These are phyloP conservation scores for Paramarasmius palmivorus DNA, from an alignment of 1,284 basidiomycete genomes.

Conservation along the genomic window DNA sequence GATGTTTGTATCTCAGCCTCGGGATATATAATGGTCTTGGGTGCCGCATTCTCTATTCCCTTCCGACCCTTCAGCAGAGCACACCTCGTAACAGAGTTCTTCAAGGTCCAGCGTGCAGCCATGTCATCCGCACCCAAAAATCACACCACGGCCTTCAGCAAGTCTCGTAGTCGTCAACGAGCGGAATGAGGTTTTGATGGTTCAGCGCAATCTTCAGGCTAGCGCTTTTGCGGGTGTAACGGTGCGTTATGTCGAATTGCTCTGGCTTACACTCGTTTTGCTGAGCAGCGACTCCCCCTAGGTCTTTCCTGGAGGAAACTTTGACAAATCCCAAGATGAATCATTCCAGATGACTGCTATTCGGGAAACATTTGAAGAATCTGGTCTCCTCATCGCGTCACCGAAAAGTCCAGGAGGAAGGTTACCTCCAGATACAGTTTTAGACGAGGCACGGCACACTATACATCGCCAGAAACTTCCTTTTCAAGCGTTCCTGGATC, in stretches of 20 bases:
- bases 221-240: slow-evolving; percentile 65
- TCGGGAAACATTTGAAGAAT: slow-evolving; percentile 74
- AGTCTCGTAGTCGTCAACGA: slow-evolving; percentile 65
- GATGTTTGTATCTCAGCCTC: too few relatives aligned
- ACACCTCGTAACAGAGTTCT: not conserved
- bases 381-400: slow-evolving; percentile 64
- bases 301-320: slow-evolving; percentile 77
- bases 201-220: slow-evolving; percentile 65
- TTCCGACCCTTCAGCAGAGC: too few relatives aligned
- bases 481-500: slow-evolving; percentile 56
- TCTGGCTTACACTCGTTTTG: not conserved
- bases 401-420: slow-evolving; percentile 21
- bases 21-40: too few relatives aligned
- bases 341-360: slow-evolving; percentile 62
- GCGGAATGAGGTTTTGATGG: slow-evolving; percentile 65
- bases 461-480: slow-evolving; percentile 52
- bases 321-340: slow-evolving; percentile 56
- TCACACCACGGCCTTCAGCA: slow-evolving; percentile 55
- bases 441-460: slow-evolving; percentile 55
- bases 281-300: slow-evolving; percentile 24
- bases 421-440: slow-evolving; percentile 32
- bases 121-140: slow-evolving; percentile 7
- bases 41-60: too few relatives aligned
- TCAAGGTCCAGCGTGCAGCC: not conserved
- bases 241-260: slow-evolving; percentile 38